Conservation (phyloP, 2,329 filamentous ascomycete genomes). For the Colletotrichum spinosum region DNA sequence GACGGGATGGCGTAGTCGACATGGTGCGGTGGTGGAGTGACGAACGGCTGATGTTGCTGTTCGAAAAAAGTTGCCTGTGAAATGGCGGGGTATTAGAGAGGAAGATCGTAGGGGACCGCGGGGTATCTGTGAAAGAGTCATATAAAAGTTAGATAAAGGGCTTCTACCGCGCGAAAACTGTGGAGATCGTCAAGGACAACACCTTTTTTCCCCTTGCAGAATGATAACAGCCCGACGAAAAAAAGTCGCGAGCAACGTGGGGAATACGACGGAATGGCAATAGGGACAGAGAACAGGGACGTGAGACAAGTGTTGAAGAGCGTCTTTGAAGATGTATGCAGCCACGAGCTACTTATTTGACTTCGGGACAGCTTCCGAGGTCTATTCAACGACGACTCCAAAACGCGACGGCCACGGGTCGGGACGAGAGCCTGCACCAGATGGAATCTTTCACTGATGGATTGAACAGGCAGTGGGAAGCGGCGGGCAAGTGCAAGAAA, state of each 20-base stretch:
- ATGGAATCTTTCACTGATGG: slow-evolving; percentile 23
- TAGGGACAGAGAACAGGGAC: background rate
- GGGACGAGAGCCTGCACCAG: slow-evolving; percentile 9
- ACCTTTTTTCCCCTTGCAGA: slow-evolving; percentile 13
- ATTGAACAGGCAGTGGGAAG: slow-evolving; percentile 24
- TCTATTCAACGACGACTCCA: slow-evolving; percentile 12
- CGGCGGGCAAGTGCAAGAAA: slow-evolving; percentile 11
- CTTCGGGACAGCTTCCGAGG: background rate
- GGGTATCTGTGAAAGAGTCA: slow-evolving; percentile 38
- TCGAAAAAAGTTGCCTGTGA: slow-evolving; percentile 36
- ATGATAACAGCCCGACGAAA: slow-evolving; percentile 1
- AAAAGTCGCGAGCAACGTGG: background rate
- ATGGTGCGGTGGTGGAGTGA: slow-evolving; percentile 45
- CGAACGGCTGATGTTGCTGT: slow-evolving; percentile 31
- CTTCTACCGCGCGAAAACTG: slow-evolving; percentile 21
- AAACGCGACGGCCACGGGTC: slow-evolving; percentile 2
- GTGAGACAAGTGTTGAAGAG: slow-evolving; percentile 4
- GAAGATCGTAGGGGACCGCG: slow-evolving; percentile 34
- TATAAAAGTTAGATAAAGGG: slow-evolving; percentile 37
- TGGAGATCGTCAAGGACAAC: slow-evolving; percentile 26
- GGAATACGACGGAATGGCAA: background rate
- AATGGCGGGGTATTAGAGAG: slow-evolving; percentile 36
- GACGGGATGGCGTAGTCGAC: slow-evolving; percentile 51
- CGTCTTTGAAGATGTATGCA: slow-evolving; percentile 2
- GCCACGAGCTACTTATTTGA: slow-evolving; percentile 30